Base-by-base conservation (phyloP, 164 flowering plant species). In the Tetracentron sinense region DNA sequence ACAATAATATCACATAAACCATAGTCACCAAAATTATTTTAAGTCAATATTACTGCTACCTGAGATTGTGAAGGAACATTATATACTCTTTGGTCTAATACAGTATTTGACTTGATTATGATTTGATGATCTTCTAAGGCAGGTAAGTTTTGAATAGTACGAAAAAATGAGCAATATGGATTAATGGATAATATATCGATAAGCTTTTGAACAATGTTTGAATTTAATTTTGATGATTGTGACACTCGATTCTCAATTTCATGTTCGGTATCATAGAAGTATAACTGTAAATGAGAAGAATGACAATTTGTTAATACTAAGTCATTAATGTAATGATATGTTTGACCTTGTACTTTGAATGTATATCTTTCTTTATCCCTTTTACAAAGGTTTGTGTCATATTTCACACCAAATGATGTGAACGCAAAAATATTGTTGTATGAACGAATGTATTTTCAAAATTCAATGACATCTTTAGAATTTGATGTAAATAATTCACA, bases 231-330 rank as follows among this genome's bases (percentile, higher is more conserved):
- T 47, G 50, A n/a, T 23, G 63, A 42, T 0, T 7, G 0, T 1
- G 2, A 21, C 8, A 49, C 17, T n/a, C 56, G 6, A 49, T 61
- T 61, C 10, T 49, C 11, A 3, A 61, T 6, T 50, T 61, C 65
- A 49, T 61, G 15, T 20, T 49, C 54, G 19, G 47, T 50, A 30
- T 61, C 55, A 30, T n/a, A 33, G 17, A 61, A 61, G 30, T 49
- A 61, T 21, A 61, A n/a, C n/a, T 61, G 65, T 0, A 61, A n/a
- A n/a, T n/a, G n/a, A n/a, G n/a, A n/a, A n/a, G n/a, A n/a, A n/a
- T n/a, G n/a, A n/a, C n/a, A n/a, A n/a, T n/a, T n/a, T n/a, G n/a
- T n/a, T n/a, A n/a, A n/a, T n/a, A n/a, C n/a, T n/a, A n/a, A n/a
- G n/a, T n/a, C n/a, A n/a, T n/a, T n/a, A n/a, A n/a, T n/a, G n/a